phyloP scores from a whole-genome alignment of 495 filamentous ascomycete genomes.

The Sphaerosporella brunnea region DNA sequence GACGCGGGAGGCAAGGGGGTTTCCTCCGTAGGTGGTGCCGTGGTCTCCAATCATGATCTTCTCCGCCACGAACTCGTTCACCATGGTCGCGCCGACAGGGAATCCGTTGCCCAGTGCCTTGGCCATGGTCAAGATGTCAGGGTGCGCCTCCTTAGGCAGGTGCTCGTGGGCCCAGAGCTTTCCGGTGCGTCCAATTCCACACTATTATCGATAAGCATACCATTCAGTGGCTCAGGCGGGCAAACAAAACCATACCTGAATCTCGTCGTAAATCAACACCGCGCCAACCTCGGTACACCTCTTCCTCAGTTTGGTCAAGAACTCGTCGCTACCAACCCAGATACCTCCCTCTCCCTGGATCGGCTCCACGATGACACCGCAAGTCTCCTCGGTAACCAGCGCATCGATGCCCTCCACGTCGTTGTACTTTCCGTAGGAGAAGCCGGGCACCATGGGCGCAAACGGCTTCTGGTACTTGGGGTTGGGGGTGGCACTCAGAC shows the following conservation, averaged over 20 bases:
- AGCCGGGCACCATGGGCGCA: conserved; percentile 85
- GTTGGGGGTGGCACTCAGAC: conserved; percentile 86
- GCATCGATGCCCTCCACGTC: conserved; percentile 49
- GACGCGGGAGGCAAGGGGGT: conserved; percentile 69
- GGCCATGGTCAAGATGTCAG: conserved; percentile 82
- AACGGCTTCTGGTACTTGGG: conserved; percentile 95
- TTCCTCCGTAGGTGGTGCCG: conserved; percentile 92
- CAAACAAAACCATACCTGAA: conserved; percentile 27
- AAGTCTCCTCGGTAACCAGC: conserved; percentile 68
- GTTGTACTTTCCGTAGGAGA: conserved; percentile 72
- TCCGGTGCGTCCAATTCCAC: conserved; percentile 73
- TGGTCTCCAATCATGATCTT: conserved; percentile 85
- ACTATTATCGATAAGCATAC: conserved; percentile 37
- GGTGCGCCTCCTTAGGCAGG: conserved; percentile 63
- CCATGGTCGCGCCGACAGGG: conserved; percentile 81
- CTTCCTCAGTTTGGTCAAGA: conserved; percentile 55
- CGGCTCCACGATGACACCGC: conserved; percentile 90
- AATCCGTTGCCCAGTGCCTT: conserved; percentile 95
- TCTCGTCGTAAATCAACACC: conserved; percentile 85
- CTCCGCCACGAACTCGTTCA: conserved; percentile 55
- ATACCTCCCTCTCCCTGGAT: conserved; percentile 96
- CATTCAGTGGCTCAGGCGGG: neutral
- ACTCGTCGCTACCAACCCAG: conserved; percentile 62
- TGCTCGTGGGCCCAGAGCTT: conserved; percentile 68
- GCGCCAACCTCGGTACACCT: conserved; percentile 78